Evolutionary conservation across 305 asterid genomes (phyloP), one percentile per base, ranked within the genome.

Genomic region (Fraxinus nigra): DNA sequence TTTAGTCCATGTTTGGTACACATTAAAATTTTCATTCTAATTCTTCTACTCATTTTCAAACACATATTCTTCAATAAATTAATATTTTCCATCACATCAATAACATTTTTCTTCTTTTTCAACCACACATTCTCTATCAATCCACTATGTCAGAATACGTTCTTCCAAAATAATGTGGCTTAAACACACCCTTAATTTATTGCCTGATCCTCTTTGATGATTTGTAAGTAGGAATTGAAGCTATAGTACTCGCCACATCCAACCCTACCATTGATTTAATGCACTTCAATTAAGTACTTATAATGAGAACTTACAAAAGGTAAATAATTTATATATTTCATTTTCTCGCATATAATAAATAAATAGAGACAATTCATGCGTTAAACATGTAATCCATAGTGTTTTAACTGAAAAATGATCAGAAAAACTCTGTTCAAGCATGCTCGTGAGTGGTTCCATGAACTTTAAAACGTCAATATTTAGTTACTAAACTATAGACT

Each of bases 211-310:
- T 90, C 76, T 92, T 90, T 0, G 88, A 89, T 40, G 98, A 97
- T 86, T 89, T 95, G 74, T 88, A 92, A 0, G 98, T 93, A 0
- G 98, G 95, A n/a, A 87, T 90, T 34, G 97, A 51, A 78, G 95
- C 97, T 81, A 95, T 90, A 18, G 79, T 81, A 7, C 92, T 90
- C 86, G 93, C 98, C n/a, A 92, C 90, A 79, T 93, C 98, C 91
- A 95, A 16, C 54, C 98, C 98, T 95, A 87, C 14, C 65, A 87
- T 24, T 11, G 11, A 65, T 26, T 24, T 59, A 59, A 59, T 18
- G 28, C 70, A 20, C 3, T 7, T 59, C 70, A 59, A 59, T 7
- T 18, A 13, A 13, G 2, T 16, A 16, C 22, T 51, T n/a, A 0
- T 51, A 4, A n/a, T 24, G 5, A 51, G 63, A 7, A 51, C 16